Percentiles rank a stretch among this genome's conserved stretches.
Evolutionary conservation across 2,329 filamentous ascomycete species (phyloP).

Genomic region (Colletotrichum lindemuthianum): DNA sequence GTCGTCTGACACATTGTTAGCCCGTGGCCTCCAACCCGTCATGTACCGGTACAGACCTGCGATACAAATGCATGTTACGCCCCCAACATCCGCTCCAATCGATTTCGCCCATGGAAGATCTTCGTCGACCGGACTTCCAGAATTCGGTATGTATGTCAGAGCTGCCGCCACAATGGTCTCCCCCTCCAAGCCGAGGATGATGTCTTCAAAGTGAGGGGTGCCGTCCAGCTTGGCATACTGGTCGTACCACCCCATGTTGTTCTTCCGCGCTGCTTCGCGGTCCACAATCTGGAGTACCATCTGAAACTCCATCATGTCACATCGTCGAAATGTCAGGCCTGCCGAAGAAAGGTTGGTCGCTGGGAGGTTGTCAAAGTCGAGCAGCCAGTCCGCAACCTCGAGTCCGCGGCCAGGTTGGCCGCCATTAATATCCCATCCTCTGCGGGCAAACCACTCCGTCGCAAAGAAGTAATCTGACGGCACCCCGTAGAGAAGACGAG

Average conservation of each 20-base stretch:
- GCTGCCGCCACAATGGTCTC: constrained; percentile 62
- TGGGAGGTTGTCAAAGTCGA: constrained; percentile 62
- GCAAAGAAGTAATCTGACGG: constrained; percentile 51
- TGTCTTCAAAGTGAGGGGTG: constrained; percentile 59
- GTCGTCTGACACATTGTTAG: constrained; percentile 49
- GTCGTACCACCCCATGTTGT: constrained; percentile 67
- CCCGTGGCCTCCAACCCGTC: not conserved
- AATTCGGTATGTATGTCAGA: constrained; percentile 61
- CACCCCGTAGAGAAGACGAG: constrained; percentile 65
- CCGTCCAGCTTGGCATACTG: constrained; percentile 64
- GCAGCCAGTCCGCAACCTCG: constrained; percentile 63
- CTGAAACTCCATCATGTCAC: constrained; percentile 57
- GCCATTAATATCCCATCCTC: constrained; percentile 61
- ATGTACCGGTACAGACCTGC: constrained; percentile 53
- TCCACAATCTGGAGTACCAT: constrained; percentile 61
- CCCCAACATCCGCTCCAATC: constrained; percentile 63
- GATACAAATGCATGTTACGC: constrained; percentile 70
- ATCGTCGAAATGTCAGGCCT: constrained; percentile 56
- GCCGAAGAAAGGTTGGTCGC: constrained; percentile 50
- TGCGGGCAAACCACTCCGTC: constrained; percentile 63
- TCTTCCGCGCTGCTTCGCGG: constrained; percentile 56
- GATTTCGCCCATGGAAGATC: constrained; percentile 66
- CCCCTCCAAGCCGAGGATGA: constrained; percentile 63
- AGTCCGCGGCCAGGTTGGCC: constrained; percentile 54
- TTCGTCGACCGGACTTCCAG: constrained; percentile 55